Evolutionary conservation across 768 basidiomycete genomes (phyloP).

Genomic region (Trametes cubensis): DNA sequence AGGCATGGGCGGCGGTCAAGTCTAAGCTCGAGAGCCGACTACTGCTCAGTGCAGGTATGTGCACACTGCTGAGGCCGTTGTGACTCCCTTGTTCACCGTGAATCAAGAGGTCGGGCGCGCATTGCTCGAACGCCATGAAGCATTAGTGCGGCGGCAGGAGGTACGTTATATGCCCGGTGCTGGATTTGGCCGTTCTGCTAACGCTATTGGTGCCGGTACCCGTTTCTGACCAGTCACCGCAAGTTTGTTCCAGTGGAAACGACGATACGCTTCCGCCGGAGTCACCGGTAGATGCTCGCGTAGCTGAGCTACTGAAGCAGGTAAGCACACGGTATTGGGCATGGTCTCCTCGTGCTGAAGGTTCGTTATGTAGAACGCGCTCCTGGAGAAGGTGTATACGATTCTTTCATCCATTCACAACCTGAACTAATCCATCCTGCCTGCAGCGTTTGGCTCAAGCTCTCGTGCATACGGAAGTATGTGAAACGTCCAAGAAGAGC

Average conservation of each 20-base stretch:
- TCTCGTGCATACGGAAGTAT: conserved; percentile 77
- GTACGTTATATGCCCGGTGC: conserved; percentile 38
- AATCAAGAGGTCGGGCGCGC: conserved; percentile 85
- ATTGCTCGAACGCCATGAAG: conserved; percentile 82
- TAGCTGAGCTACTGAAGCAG: conserved; percentile 32
- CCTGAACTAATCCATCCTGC: conserved; percentile 6
- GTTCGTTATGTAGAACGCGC: conserved; percentile 28
- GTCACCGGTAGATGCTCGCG: conserved; percentile 32
- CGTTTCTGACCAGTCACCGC: neutral
- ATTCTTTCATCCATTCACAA: conserved; percentile 9
- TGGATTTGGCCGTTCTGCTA: neutral
- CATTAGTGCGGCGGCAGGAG: conserved; percentile 76
- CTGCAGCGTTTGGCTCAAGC: conserved; percentile 75
- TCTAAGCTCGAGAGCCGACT: conserved; percentile 75
- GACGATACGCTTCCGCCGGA: conserved; percentile 13
- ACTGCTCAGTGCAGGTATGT: conserved; percentile 84
- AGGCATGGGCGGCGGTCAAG: conserved; percentile 65
- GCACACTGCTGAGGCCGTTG: neutral
- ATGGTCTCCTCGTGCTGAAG: neutral
- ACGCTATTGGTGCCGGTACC: neutral
- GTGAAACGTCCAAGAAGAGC: conserved; percentile 77
- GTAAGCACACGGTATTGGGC: conserved; percentile 9
- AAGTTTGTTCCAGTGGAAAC: neutral
- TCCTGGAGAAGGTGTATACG: conserved; percentile 38
- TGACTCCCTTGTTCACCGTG: conserved; percentile 1